Percentiles rank a stretch among this genome's conserved stretches.
These are phyloP conservation scores for Trametes coccinea DNA, from an alignment of 768 basidiomycete species.

Conservation along the genomic window DNA sequence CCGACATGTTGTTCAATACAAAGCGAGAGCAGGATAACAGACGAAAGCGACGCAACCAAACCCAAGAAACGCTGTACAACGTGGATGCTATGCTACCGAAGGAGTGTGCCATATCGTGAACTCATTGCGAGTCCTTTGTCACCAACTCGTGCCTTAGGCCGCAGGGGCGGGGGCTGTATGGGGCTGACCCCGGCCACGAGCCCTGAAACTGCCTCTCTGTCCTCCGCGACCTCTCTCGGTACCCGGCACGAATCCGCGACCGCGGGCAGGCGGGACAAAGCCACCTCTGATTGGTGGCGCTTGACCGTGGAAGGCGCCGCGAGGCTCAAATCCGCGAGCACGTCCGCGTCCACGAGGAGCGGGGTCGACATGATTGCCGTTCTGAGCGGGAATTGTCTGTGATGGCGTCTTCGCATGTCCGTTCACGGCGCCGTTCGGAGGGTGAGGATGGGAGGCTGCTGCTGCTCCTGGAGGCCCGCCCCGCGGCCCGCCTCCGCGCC, in stretches of 20 bases:
- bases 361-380: slow-evolving; percentile 1
- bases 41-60: background rate
- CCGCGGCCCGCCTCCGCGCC: slow-evolving; percentile 37
- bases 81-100: background rate
- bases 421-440: slow-evolving; percentile 8
- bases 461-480: slow-evolving; percentile 1
- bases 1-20: slow-evolving; percentile 1
- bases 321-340: slow-evolving; percentile 16
- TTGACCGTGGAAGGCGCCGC: slow-evolving; percentile 17
- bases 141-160: background rate
- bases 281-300: slow-evolving; percentile 27
- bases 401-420: slow-evolving; percentile 16
- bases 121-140: too few species aligned
- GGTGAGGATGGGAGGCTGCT: background rate
- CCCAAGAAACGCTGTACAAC: background rate
- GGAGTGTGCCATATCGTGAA: background rate
- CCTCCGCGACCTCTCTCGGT: slow-evolving; percentile 21
- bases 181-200: slow-evolving; percentile 25
- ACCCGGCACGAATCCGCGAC: slow-evolving; percentile 32
- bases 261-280: slow-evolving; percentile 25
- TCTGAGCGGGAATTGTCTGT: background rate
- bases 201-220: slow-evolving; percentile 29
- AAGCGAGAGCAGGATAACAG: background rate
- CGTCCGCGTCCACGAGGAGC: slow-evolving; percentile 1
- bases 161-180: background rate